Conservation (phyloP, 306 rosid genomes). For the Vigna radiata region DNA sequence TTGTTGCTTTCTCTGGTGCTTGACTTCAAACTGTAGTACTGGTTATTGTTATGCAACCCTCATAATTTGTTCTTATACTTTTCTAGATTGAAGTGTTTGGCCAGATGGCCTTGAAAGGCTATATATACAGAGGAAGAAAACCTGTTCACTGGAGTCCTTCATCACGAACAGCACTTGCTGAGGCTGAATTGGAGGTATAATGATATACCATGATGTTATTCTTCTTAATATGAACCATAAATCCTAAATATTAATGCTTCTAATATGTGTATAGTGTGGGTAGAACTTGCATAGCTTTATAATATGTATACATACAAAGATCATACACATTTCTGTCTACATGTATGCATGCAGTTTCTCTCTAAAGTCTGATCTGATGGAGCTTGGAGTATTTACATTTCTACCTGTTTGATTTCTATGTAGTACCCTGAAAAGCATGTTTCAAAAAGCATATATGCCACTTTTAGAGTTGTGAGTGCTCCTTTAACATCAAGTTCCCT, state of each 20-base stretch:
- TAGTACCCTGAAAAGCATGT: slow-evolving; percentile 96
- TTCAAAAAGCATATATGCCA: slow-evolving; percentile 88
- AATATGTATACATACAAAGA: background rate
- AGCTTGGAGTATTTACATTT: slow-evolving; percentile 40
- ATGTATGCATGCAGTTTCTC: slow-evolving; percentile 6
- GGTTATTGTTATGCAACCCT: slow-evolving; percentile 15
- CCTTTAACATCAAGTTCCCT: slow-evolving; percentile 56
- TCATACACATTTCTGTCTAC: background rate
- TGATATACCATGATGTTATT: slow-evolving; percentile 17
- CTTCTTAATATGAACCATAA: slow-evolving; percentile 27
- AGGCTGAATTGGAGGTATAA: slow-evolving; percentile 97
- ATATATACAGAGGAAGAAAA: slow-evolving; percentile 93
- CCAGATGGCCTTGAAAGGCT: slow-evolving; percentile 92
- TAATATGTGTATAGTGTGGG: slow-evolving; percentile 2
- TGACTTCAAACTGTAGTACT: slow-evolving; percentile 17
- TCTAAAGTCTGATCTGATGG: slow-evolving; percentile 25
- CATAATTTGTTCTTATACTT: slow-evolving; percentile 37
- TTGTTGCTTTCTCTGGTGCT: slow-evolving; percentile 17
- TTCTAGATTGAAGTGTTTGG: slow-evolving; percentile 98
- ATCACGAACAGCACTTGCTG: slow-evolving; percentile 98
- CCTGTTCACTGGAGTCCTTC: slow-evolving; percentile 99
- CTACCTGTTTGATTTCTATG: slow-evolving; percentile 45
- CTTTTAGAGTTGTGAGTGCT: slow-evolving; percentile 74
- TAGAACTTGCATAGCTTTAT: slow-evolving; percentile 1
- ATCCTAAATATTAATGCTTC: slow-evolving; percentile 25